Percentiles rank a stretch among this genome's conserved stretches.
Evolutionary conservation across 495 filamentous ascomycete species (phyloP).

Genomic region (Neurospora africana): DNA sequence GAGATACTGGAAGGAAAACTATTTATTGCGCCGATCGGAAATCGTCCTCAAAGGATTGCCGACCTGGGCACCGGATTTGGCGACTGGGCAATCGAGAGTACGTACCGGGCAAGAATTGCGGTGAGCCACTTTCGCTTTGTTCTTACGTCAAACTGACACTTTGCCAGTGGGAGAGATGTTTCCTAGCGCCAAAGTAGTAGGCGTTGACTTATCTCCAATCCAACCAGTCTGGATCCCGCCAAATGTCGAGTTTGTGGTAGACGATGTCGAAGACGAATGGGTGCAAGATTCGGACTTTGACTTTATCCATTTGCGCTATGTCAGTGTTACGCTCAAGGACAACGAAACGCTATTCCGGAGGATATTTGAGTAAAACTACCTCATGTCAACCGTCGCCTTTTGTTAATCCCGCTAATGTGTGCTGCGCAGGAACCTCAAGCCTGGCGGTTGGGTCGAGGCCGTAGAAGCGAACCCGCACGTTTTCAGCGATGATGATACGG

Average conservation of each 20-base stretch:
- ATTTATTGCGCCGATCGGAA: constrained; percentile 47
- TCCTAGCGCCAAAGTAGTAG: constrained; percentile 45
- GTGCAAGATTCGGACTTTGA: constrained; percentile 41
- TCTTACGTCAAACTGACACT: not conserved
- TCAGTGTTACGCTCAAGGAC: constrained; percentile 37
- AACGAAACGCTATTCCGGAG: constrained; percentile 26
- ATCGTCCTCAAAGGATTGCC: constrained; percentile 47
- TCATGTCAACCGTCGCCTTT: not conserved
- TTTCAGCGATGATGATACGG: constrained; percentile 41
- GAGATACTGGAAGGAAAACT: constrained; percentile 47
- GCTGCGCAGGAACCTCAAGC: constrained; percentile 39
- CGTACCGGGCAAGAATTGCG: constrained; percentile 15
- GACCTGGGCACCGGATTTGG: constrained; percentile 59
- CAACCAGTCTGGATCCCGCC: constrained; percentile 48
- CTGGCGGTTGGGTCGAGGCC: constrained; percentile 54
- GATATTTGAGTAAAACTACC: constrained; percentile 20
- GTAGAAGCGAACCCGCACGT: constrained; percentile 44
- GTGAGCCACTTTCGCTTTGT: not conserved
- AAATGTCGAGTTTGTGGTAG: constrained; percentile 47
- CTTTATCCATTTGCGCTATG: constrained; percentile 37
- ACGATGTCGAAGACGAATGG: constrained; percentile 50
- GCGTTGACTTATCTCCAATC: constrained; percentile 55
- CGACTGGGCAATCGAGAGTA: constrained; percentile 56
- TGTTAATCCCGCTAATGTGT: not conserved
- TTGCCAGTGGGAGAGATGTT: constrained; percentile 41